Evolutionary conservation across 768 basidiomycete genomes (phyloP).

Genomic region (Suillus decipiens): DNA sequence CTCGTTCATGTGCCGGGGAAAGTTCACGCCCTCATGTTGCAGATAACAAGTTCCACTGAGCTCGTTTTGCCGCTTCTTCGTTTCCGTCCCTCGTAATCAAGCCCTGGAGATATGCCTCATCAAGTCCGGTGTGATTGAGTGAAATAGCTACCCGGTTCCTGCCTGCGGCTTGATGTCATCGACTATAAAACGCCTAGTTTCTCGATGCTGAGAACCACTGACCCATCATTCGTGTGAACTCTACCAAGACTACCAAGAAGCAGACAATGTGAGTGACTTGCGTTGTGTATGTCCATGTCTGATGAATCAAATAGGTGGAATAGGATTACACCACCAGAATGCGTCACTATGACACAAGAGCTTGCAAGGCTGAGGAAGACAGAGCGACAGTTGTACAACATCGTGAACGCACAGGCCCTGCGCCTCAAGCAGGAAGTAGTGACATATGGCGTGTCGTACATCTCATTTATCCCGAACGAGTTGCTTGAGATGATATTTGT

Average conservation of each 20-base stretch:
- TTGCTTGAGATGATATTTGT: conserved; percentile 29
- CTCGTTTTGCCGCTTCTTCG: conserved; percentile 2
- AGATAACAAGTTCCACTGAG: not conserved
- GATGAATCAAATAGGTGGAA: not conserved
- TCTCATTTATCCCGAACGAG: conserved; percentile 29
- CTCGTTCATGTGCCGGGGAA: not conserved
- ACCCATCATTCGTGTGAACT: not conserved
- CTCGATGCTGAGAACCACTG: conserved; percentile 1
- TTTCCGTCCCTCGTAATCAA: not conserved
- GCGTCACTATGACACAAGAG: conserved; percentile 17
- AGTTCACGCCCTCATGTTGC: not conserved
- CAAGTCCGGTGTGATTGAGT: conserved; percentile 4
- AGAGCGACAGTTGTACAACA: conserved; percentile 17
- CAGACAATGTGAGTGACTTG: not conserved
- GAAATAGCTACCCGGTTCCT: not conserved
- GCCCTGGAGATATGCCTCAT: conserved; percentile 7
- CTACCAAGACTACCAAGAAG: not conserved
- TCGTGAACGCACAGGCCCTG: conserved; percentile 23
- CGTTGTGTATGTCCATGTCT: not conserved
- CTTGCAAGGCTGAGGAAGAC: conserved; percentile 19
- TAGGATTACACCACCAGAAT: conserved; percentile 10
- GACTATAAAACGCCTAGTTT: not conserved
- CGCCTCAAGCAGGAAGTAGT: conserved; percentile 15
- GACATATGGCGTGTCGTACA: conserved; percentile 5
- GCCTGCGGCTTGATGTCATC: not conserved